Conservation (phyloP, 225 moss, liverwort and hornwort species). For the Pseudisothecium myosuroides region DNA sequence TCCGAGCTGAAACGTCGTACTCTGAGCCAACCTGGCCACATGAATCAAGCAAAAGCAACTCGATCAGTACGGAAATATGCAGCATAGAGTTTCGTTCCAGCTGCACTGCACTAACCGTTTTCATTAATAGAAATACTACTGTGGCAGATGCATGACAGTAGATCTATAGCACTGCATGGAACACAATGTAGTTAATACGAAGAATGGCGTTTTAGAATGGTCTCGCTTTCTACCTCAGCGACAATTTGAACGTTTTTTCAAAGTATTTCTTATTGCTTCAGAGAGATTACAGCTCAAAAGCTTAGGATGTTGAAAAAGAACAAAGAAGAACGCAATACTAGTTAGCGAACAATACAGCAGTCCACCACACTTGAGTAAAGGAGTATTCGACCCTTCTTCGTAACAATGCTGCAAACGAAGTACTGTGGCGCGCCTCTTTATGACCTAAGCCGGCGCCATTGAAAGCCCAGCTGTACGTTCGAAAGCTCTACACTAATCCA, state of each 20-base stretch:
- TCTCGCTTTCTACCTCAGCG: too few species aligned
- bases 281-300: too few species aligned
- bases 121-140: background rate
- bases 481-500: background rate
- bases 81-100: background rate
- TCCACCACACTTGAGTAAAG: background rate
- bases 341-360: background rate
- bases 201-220: background rate
- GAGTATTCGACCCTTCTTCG: background rate
- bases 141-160: background rate
- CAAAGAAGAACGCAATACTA: background rate
- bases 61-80: background rate
- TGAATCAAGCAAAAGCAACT: background rate
- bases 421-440: background rate
- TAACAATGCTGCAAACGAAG: background rate
- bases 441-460: background rate
- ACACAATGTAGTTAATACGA: background rate
- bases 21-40: background rate
- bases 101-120: background rate
- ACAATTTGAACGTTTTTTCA: background rate
- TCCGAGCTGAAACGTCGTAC: background rate
- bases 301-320: background rate
- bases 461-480: background rate
- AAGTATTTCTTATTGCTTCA: background rate
- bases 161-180: background rate